Evolutionary conservation across 2,329 filamentous ascomycete genomes (phyloP).

Genomic region (Colletotrichum sublineola): DNA sequence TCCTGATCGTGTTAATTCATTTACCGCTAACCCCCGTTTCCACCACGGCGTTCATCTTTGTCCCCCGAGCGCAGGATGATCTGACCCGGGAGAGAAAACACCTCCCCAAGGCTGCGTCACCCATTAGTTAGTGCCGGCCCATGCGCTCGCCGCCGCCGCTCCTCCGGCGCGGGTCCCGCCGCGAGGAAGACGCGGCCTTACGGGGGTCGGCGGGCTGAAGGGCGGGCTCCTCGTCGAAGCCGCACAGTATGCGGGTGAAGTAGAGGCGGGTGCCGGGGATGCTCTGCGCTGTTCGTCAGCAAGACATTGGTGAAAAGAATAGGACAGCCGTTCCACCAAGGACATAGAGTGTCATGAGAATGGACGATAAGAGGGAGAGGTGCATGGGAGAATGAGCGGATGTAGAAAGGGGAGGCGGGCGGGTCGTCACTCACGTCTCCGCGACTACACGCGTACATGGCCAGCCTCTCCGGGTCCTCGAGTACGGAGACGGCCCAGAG

Average conservation of each 20-base stretch:
- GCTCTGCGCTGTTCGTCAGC: conserved; percentile 56
- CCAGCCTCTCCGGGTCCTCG: conserved; percentile 69
- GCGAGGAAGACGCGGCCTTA: conserved; percentile 29
- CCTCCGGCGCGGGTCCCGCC: conserved; percentile 32
- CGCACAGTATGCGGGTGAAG: conserved; percentile 69
- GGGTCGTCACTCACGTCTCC: conserved; percentile 62
- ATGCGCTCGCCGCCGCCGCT: conserved; percentile 43
- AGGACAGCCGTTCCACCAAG: neutral
- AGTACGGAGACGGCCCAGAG: conserved; percentile 67
- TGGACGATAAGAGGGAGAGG: conserved; percentile 1
- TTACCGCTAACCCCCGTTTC: neutral
- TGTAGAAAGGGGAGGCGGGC: neutral
- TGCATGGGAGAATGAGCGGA: neutral
- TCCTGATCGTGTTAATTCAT: neutral
- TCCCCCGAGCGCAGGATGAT: neutral
- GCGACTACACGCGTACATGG: conserved; percentile 69
- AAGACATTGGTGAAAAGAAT: neutral
- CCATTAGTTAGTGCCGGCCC: conserved; percentile 19
- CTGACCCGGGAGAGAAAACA: neutral
- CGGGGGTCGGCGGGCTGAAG: conserved; percentile 40
- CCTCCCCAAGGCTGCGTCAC: neutral
- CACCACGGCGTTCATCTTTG: neutral
- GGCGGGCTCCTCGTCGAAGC: conserved; percentile 54
- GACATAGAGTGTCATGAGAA: neutral
- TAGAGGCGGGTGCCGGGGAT: conserved; percentile 68